Percentiles rank a stretch among this genome's conserved stretches.
phyloP scores from a whole-genome alignment of 495 filamentous ascomycete species.

The Aspergillus ellipticus region DNA sequence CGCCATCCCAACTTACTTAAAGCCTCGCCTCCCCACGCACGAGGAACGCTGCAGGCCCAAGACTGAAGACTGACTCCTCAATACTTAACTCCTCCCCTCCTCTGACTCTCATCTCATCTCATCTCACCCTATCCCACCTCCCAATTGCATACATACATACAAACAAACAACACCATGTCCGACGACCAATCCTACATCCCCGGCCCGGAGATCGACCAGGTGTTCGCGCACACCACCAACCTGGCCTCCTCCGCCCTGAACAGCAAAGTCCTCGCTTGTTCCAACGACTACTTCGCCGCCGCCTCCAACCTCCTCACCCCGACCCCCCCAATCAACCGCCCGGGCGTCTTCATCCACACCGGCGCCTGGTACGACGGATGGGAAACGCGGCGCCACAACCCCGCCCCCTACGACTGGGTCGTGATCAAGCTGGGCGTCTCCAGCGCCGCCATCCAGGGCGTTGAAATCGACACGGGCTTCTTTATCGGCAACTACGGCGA shows the following conservation, averaged over 20 bases:
- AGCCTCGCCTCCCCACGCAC: no score
- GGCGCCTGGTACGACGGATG: constrained; percentile 96
- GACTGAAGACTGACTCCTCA: no score
- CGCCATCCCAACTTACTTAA: not conserved
- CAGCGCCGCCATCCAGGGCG: constrained; percentile 68
- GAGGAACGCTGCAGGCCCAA: no score
- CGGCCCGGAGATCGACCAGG: constrained; percentile 61
- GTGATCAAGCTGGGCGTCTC: constrained; percentile 76
- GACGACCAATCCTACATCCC: constrained; percentile 31
- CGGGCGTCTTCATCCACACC: constrained; percentile 77
- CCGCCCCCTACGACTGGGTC: constrained; percentile 76
- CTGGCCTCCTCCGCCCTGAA: constrained; percentile 71
- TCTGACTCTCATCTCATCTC: no score
- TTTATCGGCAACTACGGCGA: constrained; percentile 88
- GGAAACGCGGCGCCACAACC: constrained; percentile 89
- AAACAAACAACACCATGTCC: constrained; percentile 10
- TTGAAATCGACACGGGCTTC: constrained; percentile 84
- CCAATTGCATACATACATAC: not conserved
- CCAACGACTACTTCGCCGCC: constrained; percentile 86
- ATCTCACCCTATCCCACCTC: not conserved
- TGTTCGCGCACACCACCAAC: constrained; percentile 63
- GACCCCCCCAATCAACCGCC: constrained; percentile 67
- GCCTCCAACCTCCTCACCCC: constrained; percentile 77
- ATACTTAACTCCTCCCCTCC: not conserved
- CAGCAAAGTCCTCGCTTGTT: constrained; percentile 69